A percentile compares a stretch with the other conserved stretches of the same genome.
Evolutionary conservation across 257 asterid genomes (phyloP).

Genomic region (Scutellaria galericulata): DNA sequence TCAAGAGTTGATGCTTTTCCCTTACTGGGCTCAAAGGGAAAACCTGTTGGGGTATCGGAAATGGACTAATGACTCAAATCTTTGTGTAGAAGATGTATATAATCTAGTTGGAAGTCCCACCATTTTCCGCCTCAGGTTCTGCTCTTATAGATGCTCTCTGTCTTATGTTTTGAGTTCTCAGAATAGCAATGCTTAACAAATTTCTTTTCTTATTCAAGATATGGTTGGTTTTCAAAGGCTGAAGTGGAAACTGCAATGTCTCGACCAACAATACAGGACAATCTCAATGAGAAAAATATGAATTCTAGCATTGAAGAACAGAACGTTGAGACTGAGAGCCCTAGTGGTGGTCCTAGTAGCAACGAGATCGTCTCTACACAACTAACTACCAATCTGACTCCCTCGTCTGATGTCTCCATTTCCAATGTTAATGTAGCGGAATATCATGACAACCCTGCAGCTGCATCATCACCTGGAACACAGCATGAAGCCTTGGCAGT

Average conservation of each 20-base stretch:
- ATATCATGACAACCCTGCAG: conserved; percentile 36
- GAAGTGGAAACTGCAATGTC: conserved; percentile 26
- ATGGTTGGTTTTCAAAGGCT: conserved; percentile 34
- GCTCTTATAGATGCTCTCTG: background rate
- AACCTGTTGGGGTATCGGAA: conserved; percentile 61
- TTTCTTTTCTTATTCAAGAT: conserved; percentile 14
- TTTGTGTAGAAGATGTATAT: conserved; percentile 80
- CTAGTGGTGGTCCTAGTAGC: conserved; percentile 32
- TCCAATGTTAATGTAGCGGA: conserved; percentile 33
- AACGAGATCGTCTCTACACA: conserved; percentile 39
- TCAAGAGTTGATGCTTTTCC: conserved; percentile 74
- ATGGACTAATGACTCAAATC: conserved; percentile 79
- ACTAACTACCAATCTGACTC: conserved; percentile 28
- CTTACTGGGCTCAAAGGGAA: conserved; percentile 62
- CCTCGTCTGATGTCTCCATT: conserved; percentile 44
- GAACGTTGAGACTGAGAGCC: conserved; percentile 38
- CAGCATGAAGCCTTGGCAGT: conserved; percentile 41
- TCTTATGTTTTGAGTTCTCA: conserved; percentile 18
- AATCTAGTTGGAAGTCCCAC: conserved; percentile 68
- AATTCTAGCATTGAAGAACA: conserved; percentile 40
- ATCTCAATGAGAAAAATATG: conserved; percentile 34
- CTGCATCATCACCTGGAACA: conserved; percentile 31
- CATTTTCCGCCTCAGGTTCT: conserved; percentile 82
- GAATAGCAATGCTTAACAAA: conserved; percentile 20
- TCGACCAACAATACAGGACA: conserved; percentile 42